Evolutionary conservation across 2,329 filamentous ascomycete genomes (phyloP).

Genomic region (Neofusicoccum kwambonambiense): DNA sequence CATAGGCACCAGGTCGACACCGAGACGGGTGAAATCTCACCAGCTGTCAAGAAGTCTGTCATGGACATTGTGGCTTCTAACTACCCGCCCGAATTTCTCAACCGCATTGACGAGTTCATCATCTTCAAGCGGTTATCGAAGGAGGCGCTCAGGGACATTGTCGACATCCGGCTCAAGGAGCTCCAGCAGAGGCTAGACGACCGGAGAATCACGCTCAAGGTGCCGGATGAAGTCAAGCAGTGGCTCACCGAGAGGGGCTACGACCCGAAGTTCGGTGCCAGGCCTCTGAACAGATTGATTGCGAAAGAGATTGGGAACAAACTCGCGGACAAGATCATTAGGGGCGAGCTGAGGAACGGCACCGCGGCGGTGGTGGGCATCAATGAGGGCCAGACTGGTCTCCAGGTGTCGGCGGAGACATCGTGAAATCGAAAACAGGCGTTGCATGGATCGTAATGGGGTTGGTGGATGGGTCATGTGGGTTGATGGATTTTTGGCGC

Average conservation of each 20-base stretch:
- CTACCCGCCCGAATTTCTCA: slow-evolving; percentile 91
- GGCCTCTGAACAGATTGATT: slow-evolving; percentile 88
- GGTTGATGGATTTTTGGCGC: slow-evolving; percentile 8
- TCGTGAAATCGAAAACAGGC: neutral
- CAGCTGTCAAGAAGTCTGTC: slow-evolving; percentile 72
- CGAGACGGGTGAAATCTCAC: slow-evolving; percentile 66
- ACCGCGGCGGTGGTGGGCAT: slow-evolving; percentile 71
- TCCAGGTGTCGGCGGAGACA: slow-evolving; percentile 21
- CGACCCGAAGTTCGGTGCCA: slow-evolving; percentile 85
- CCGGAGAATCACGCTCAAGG: slow-evolving; percentile 73
- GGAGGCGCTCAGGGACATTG: slow-evolving; percentile 80
- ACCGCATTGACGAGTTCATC: slow-evolving; percentile 95
- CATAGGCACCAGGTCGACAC: slow-evolving; percentile 62
- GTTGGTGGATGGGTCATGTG: slow-evolving; percentile 16
- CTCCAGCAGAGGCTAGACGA: slow-evolving; percentile 81
- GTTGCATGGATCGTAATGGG: slow-evolving; percentile 12
- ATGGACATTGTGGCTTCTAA: slow-evolving; percentile 78
- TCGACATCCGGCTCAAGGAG: slow-evolving; percentile 86
- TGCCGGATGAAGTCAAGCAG: slow-evolving; percentile 69
- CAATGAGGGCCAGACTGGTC: slow-evolving; percentile 49
- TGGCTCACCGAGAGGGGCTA: slow-evolving; percentile 92
- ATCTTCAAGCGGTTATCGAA: slow-evolving; percentile 84
- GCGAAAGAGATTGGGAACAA: slow-evolving; percentile 85
- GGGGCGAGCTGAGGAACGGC: slow-evolving; percentile 74
- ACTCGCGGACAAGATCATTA: slow-evolving; percentile 88